Evolutionary conservation across 768 basidiomycete species (phyloP).

Genomic region (Daedaleopsis nitida): DNA sequence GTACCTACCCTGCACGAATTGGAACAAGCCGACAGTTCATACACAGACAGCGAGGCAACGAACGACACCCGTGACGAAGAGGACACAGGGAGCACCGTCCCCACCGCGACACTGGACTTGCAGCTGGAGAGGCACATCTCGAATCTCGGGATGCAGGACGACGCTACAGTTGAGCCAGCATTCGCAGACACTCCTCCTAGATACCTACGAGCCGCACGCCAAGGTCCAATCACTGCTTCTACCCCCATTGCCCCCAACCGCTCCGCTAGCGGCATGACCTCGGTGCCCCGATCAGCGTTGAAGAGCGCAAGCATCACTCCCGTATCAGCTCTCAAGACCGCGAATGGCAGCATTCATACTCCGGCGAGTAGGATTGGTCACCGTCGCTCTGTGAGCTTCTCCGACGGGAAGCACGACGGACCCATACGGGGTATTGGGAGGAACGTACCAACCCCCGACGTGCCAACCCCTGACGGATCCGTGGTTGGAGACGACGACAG

Average conservation of each 20-base stretch:
- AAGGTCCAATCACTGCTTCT: conserved; percentile 1
- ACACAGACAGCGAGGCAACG: conserved; percentile 44
- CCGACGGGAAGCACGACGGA: conserved; percentile 88
- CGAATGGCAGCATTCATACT: conserved; percentile 49
- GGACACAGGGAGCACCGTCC: conserved; percentile 23
- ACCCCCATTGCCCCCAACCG: conserved; percentile 19
- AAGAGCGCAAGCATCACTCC: conserved; percentile 56
- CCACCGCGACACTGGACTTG: conserved; percentile 22
- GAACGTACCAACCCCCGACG: conserved; percentile 42
- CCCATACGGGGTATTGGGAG: conserved; percentile 72
- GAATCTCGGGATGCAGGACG: conserved; percentile 1
- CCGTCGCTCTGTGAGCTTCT: conserved; percentile 93
- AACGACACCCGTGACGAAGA: conserved; percentile 38
- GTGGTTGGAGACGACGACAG: conserved; percentile 25
- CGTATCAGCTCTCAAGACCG: conserved; percentile 56
- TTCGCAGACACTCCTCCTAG: conserved; percentile 28
- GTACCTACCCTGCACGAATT: conserved; percentile 32
- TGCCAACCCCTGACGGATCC: conserved; percentile 39
- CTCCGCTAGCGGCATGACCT: conserved; percentile 24
- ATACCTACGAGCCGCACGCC: conserved; percentile 13
- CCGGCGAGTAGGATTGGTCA: conserved; percentile 53
- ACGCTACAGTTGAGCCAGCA: conserved; percentile 18
- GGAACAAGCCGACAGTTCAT: conserved; percentile 20
- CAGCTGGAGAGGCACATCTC: conserved; percentile 1
- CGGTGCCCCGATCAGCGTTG: conserved; percentile 40